Evolutionary conservation across 495 filamentous ascomycete species (phyloP).

Genomic region (Peziza echinospora): DNA sequence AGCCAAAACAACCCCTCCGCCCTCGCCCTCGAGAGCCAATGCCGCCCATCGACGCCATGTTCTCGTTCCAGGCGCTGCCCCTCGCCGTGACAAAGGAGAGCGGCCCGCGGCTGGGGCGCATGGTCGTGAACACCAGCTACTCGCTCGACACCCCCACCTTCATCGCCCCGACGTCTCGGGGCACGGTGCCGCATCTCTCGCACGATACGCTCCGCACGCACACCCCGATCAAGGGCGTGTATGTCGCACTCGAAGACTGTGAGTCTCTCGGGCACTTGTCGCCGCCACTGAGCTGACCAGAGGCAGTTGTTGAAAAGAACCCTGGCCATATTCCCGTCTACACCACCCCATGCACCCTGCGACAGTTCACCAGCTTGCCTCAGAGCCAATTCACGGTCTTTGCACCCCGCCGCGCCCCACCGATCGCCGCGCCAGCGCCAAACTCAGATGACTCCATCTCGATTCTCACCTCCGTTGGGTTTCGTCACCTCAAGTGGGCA

Average conservation of each 20-base stretch:
- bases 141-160: slow-evolving; percentile 46
- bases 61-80: neutral
- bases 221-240: slow-evolving; percentile 43
- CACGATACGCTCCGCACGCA: slow-evolving; percentile 57
- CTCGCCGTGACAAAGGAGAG: neutral
- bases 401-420: slow-evolving; percentile 53
- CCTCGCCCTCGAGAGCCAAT: neutral
- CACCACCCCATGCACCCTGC: slow-evolving; percentile 33
- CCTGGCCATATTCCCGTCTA: slow-evolving; percentile 31
- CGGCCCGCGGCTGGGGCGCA: neutral
- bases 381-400: slow-evolving; percentile 40
- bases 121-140: neutral
- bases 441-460: slow-evolving; percentile 55
- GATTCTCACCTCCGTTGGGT: slow-evolving; percentile 66
- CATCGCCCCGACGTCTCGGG: slow-evolving; percentile 57
- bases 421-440: slow-evolving; percentile 45
- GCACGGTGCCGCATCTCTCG: slow-evolving; percentile 63
- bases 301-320: slow-evolving; percentile 54
- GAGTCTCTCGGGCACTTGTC: slow-evolving; percentile 21
- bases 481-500: slow-evolving; percentile 39
- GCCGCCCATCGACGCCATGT: neutral
- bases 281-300: slow-evolving; percentile 6
- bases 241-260: slow-evolving; percentile 88
- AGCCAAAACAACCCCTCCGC: neutral
- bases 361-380: slow-evolving; percentile 47